A percentile compares a stretch with the other conserved stretches of the same genome.
Conservation (phyloP, 2,329 filamentous ascomycete species). For the Nannizziopsis barbatae region DNA sequence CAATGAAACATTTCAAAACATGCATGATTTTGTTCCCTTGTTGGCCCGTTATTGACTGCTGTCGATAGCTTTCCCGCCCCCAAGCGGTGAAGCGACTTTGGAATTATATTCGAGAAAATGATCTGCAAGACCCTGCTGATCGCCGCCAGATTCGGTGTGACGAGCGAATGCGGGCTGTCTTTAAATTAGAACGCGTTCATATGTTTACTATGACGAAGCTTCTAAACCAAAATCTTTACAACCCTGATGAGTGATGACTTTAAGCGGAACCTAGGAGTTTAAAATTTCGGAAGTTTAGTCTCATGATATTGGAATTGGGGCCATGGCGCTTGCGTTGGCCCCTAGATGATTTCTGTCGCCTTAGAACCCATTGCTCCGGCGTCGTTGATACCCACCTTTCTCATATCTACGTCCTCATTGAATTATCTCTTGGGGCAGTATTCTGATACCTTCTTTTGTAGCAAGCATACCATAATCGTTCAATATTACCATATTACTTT, state of each 20-base stretch:
- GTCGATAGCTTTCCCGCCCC: conserved; percentile 66
- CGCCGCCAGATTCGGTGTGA: conserved; percentile 91
- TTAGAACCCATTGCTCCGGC: too few relatives aligned
- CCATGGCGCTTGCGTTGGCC: too few relatives aligned
- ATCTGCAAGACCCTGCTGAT: conserved; percentile 82
- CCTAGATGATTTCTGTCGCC: too few relatives aligned
- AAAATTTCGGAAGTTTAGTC: background rate
- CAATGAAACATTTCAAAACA: background rate
- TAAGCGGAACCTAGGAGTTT: background rate
- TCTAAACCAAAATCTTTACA: conserved; percentile 78
- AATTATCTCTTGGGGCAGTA: too few relatives aligned
- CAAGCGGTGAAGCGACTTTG: conserved; percentile 95
- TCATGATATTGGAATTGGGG: background rate
- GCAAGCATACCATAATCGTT: too few relatives aligned
- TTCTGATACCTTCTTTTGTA: too few relatives aligned
- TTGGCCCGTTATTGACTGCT: conserved; percentile 15
- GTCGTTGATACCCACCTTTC: too few relatives aligned
- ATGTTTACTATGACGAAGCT: conserved; percentile 99
- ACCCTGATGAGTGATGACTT: conserved; percentile 34
- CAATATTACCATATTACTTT: too few relatives aligned
- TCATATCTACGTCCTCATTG: too few relatives aligned
- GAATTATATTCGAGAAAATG: conserved; percentile 81
- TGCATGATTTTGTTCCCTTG: background rate
- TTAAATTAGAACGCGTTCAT: conserved; percentile 80
- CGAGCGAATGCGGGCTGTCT: conserved; percentile 79